phyloP scores from a whole-genome alignment of 2,329 filamentous ascomycete species.

The Beauveria sp. region DNA sequence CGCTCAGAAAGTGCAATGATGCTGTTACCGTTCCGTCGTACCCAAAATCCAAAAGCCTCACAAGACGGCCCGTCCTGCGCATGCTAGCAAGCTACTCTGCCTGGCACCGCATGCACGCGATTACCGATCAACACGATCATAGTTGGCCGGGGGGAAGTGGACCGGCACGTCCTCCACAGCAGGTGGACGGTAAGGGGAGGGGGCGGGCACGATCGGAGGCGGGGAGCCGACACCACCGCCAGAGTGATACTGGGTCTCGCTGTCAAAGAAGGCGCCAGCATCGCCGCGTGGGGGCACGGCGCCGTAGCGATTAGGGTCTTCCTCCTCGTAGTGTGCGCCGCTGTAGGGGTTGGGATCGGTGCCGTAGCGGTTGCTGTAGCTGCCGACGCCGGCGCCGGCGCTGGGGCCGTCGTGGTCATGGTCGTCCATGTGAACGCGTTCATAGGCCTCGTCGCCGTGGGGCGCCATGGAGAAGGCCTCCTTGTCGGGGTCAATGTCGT shows the following conservation, averaged over 20 bases:
- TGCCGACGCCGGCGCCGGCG: constrained; percentile 17
- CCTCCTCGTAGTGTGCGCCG: constrained; percentile 27
- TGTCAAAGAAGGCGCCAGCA: constrained; percentile 36
- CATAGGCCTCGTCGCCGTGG: constrained; percentile 59
- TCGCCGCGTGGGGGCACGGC: constrained; percentile 28
- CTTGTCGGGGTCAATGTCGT: constrained; percentile 61
- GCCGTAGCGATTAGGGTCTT: constrained; percentile 33
- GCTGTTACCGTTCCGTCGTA: constrained; percentile 5
- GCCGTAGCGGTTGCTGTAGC: constrained; percentile 28
- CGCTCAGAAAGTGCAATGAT: constrained; percentile 5
- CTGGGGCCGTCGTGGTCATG: constrained; percentile 34
- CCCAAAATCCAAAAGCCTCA: neutral
- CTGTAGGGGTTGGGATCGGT: constrained; percentile 29
- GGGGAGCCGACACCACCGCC: constrained; percentile 13
- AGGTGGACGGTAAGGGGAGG: constrained; percentile 21
- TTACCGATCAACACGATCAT: constrained; percentile 4
- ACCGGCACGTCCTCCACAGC: constrained; percentile 12
- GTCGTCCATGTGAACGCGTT: constrained; percentile 51
- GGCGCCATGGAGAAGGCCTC: constrained; percentile 60
- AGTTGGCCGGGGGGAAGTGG: constrained; percentile 7
- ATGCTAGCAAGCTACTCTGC: neutral
- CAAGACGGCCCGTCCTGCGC: neutral
- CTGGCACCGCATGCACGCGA: neutral
- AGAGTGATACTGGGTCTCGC: constrained; percentile 41
- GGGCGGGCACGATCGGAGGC: neutral